phyloP scores from a whole-genome alignment of 1,284 basidiomycete genomes.

The Volvariella surrecta region DNA sequence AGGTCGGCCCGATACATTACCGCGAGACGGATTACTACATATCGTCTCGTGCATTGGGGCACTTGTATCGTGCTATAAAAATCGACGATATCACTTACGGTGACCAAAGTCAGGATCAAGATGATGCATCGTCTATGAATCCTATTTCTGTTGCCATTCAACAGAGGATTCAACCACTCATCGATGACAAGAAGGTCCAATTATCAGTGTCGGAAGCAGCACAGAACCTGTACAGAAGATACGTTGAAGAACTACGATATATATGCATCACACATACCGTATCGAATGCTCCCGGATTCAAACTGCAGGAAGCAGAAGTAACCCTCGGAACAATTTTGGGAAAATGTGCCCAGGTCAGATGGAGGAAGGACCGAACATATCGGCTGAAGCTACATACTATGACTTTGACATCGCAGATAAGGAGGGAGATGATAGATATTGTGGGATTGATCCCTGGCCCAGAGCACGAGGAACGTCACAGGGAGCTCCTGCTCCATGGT shows the following conservation, averaged over 20 bases:
- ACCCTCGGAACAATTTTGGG: slow-evolving; percentile 67
- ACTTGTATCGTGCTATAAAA: slow-evolving; percentile 53
- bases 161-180: slow-evolving; percentile 10
- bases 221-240: slow-evolving; percentile 35
- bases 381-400: slow-evolving; percentile 36
- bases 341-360: slow-evolving; percentile 50
- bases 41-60: slow-evolving; percentile 58
- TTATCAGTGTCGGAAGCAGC: slow-evolving; percentile 21
- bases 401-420: not conserved
- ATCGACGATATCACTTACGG: slow-evolving; percentile 31
- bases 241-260: slow-evolving; percentile 57
- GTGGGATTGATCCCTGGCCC: no score
- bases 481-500: slow-evolving; percentile 17
- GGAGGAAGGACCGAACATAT: slow-evolving; percentile 49
- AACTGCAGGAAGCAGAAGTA: slow-evolving; percentile 63
- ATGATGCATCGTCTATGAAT: slow-evolving; percentile 26
- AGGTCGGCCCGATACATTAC: slow-evolving; percentile 37
- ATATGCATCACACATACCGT: slow-evolving; percentile 64
- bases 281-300: slow-evolving; percentile 43
- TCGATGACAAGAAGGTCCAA: no score
- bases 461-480: not conserved
- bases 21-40: slow-evolving; percentile 60
- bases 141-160: slow-evolving; percentile 39
- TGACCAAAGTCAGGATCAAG: slow-evolving; percentile 10
- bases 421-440: not conserved